These are phyloP conservation scores for Xylaria sp. DNA, from an alignment of 495 filamentous ascomycete genomes.

Conservation along the genomic window DNA sequence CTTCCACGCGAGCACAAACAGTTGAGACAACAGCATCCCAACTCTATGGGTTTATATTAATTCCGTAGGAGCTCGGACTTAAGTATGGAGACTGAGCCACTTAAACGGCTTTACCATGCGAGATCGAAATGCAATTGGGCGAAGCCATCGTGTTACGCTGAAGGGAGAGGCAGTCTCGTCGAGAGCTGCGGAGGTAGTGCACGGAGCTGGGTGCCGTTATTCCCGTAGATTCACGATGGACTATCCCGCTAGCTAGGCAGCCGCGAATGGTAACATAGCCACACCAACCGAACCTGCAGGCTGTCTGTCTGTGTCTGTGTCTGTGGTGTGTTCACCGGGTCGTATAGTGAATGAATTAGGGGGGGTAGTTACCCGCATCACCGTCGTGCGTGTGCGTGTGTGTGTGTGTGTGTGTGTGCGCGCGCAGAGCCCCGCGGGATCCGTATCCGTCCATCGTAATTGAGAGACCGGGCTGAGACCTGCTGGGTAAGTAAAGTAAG, in stretches of 20 bases:
- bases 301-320: background rate
- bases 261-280: background rate
- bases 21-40: background rate
- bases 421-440: background rate
- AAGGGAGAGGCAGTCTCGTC: background rate
- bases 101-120: background rate
- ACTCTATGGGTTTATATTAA: background rate
- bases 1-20: background rate
- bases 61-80: background rate
- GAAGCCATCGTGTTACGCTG: background rate
- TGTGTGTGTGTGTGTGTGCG: no score
- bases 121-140: background rate
- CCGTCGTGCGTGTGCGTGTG: no score
- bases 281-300: conserved; percentile 11
- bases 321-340: background rate
- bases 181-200: background rate
- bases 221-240: background rate
- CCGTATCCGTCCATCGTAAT: background rate
- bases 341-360: background rate
- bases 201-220: background rate
- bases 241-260: background rate
- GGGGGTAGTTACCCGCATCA: background rate
- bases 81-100: background rate
- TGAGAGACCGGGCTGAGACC: background rate
- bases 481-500: no score